These are phyloP conservation scores for Beauveria pseudobassiana DNA, from an alignment of 2,329 filamentous ascomycete species.

Conservation along the genomic window DNA sequence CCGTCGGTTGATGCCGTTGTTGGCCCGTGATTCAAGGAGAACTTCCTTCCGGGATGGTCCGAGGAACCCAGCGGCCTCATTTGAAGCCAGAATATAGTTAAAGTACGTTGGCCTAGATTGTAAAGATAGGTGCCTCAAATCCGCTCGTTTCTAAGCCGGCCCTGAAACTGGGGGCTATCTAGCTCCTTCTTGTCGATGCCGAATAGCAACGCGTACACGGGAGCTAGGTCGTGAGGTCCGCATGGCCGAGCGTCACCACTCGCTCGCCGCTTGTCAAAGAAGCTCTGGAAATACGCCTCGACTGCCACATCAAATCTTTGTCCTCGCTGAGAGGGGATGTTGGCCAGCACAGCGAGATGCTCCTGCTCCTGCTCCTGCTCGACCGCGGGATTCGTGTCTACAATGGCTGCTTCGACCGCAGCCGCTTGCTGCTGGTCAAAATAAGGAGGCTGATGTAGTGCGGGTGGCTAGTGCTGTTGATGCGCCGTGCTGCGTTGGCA, in stretches of 20 bases:
- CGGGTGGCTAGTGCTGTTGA: not conserved
- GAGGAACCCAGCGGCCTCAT: too few relatives aligned
- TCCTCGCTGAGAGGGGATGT: too few relatives aligned
- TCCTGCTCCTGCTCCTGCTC: too few relatives aligned
- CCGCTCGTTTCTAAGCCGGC: not conserved
- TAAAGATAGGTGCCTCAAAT: too few relatives aligned
- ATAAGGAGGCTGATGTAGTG: not conserved
- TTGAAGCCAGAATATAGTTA: too few relatives aligned
- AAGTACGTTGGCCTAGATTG: too few relatives aligned
- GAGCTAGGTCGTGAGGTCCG: slow-evolving; percentile 15
- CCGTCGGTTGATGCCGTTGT: too few relatives aligned
- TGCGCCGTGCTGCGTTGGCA: not conserved
- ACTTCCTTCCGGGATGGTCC: too few relatives aligned
- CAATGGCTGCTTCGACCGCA: not conserved
- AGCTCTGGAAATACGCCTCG: slow-evolving; percentile 8
- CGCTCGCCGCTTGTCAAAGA: slow-evolving; percentile 14
- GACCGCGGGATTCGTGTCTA: too few relatives aligned
- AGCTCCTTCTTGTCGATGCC: slow-evolving; percentile 12
- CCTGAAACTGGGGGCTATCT: not conserved
- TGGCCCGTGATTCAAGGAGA: too few relatives aligned
- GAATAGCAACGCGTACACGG: slow-evolving; percentile 14
- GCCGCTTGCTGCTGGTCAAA: not conserved
- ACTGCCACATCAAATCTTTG: not conserved
- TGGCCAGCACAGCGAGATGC: too few relatives aligned
- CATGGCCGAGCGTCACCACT: slow-evolving; percentile 13